Percentiles rank a stretch among this genome's conserved stretches.
Conservation (phyloP, 2,329 filamentous ascomycete species). For the Fusarium lyarnte region DNA sequence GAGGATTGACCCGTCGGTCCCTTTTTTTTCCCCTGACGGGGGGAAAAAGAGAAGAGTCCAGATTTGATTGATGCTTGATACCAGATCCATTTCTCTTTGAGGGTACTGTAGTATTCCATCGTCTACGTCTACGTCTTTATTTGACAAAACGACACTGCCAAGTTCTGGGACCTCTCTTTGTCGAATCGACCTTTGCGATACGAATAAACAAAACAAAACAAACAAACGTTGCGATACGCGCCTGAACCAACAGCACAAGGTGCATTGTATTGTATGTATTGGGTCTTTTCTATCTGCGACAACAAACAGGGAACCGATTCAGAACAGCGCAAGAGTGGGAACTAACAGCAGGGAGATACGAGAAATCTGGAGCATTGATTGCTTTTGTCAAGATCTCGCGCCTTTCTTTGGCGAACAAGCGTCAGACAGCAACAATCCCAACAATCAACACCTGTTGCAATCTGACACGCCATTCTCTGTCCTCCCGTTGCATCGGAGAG, state of each 20-base stretch:
- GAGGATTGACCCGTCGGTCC: constrained; percentile 12
- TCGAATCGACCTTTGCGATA: constrained; percentile 12
- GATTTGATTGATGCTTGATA: constrained; percentile 5
- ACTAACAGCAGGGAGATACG: background rate
- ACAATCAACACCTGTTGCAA: background rate
- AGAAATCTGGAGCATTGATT: background rate
- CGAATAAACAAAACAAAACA: constrained; percentile 5
- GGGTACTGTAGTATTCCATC: background rate
- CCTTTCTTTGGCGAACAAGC: background rate
- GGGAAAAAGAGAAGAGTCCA: constrained; percentile 16
- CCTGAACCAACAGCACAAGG: constrained; percentile 3
- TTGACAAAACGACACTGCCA: background rate
- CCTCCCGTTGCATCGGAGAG: background rate
- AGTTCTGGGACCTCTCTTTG: background rate
- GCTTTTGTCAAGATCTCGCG: background rate
- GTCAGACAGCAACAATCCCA: background rate
- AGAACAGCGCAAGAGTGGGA: background rate
- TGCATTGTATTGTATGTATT: constrained; percentile 2
- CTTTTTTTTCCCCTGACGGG: constrained; percentile 41
- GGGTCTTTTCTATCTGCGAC: background rate
- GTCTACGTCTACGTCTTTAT: background rate
- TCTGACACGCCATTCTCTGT: background rate
- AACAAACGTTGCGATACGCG: constrained; percentile 12
- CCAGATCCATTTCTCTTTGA: background rate
- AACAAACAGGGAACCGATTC: background rate